Conservation (phyloP, 202 grass and related monocot genomes). For the Saccharum hybrid region DNA sequence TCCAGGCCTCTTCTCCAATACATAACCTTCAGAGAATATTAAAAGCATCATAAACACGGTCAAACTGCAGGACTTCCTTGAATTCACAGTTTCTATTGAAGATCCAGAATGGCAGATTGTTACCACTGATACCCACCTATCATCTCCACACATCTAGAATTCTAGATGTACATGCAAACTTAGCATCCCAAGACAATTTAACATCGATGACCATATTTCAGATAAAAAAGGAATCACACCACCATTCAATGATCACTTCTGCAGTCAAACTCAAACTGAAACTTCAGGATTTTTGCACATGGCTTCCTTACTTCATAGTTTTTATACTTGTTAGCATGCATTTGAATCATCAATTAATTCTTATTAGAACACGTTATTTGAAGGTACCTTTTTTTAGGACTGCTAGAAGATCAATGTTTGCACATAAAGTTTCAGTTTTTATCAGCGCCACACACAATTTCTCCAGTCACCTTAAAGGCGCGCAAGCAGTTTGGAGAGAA, state of each 20-base stretch:
- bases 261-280: conserved; percentile 17
- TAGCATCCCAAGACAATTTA: not conserved
- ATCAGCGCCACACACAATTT: not conserved
- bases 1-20: conserved; percentile 67
- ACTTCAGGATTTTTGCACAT: not conserved
- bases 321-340: not conserved
- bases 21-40: conserved; percentile 66
- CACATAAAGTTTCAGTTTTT: conserved; percentile 1
- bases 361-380: not conserved
- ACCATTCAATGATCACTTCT: conserved; percentile 31
- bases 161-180: not conserved
- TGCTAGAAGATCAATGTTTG: conserved; percentile 10
- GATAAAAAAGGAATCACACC: not conserved
- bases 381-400: not conserved
- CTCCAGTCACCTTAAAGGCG: not conserved
- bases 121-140: not conserved
- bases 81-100: conserved; percentile 11
- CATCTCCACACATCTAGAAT: conserved; percentile 9
- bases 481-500: not conserved
- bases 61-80: not conserved
- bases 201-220: not conserved
- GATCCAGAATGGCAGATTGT: not conserved
- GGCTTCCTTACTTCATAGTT: not conserved
- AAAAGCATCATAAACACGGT: conserved; percentile 23
- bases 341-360: not conserved